Conservation (phyloP, 208 protist genomes). For the Acanthamoeba lenticulata region DNA sequence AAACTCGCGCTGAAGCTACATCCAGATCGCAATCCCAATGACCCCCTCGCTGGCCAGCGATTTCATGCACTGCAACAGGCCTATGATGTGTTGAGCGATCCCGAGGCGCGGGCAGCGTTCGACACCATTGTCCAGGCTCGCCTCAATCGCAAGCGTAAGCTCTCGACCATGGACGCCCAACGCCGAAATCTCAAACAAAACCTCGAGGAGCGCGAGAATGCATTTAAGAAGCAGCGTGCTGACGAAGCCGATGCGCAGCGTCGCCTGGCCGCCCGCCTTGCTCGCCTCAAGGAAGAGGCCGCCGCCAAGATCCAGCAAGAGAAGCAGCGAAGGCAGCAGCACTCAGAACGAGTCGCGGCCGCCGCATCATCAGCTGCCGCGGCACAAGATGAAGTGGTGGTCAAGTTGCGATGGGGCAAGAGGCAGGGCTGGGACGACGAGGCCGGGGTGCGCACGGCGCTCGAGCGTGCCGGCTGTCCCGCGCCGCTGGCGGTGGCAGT, state of each 20-base stretch:
- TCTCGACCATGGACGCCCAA: not conserved
- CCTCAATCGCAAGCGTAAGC: slow-evolving; percentile 43
- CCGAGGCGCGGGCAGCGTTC: slow-evolving; percentile 36
- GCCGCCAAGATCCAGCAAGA: not conserved
- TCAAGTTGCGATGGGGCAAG: not conserved
- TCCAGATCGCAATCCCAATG: slow-evolving; percentile 81
- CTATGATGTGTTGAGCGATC: slow-evolving; percentile 80
- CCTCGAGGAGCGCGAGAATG: slow-evolving; percentile 24
- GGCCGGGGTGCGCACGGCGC: not conserved
- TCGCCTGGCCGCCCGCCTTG: not conserved
- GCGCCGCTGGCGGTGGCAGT: not conserved
- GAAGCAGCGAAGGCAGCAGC: not conserved
- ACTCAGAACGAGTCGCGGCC: not conserved
- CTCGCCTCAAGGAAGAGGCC: slow-evolving; percentile 20
- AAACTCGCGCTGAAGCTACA: slow-evolving; percentile 80
- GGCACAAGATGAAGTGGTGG: not conserved
- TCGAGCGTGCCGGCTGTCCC: not conserved
- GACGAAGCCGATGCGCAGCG: slow-evolving; percentile 18
- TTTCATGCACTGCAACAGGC: slow-evolving; percentile 82
- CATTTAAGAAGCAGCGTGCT: not conserved
- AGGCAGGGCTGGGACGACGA: slow-evolving; percentile 22
- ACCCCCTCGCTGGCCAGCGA: slow-evolving; percentile 71
- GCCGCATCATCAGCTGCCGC: not conserved
- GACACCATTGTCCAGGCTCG: not conserved
- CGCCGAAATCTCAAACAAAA: not conserved